phyloP scores from a whole-genome alignment of 306 rosid genomes.

The Vigna radiata region DNA sequence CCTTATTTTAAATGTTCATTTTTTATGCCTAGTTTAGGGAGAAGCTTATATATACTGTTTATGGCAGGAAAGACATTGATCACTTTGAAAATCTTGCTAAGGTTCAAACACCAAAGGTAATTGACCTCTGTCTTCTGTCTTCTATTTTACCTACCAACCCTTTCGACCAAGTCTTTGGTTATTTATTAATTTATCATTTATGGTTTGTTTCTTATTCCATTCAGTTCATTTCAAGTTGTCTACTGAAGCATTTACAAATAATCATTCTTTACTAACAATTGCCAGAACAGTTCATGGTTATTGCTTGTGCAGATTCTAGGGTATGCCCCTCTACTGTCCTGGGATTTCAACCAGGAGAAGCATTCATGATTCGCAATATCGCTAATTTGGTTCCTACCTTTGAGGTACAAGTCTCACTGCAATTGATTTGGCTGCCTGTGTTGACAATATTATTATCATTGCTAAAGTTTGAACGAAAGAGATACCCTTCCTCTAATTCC shows the following conservation, averaged over 20 bases:
- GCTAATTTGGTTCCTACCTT: constrained; percentile 93
- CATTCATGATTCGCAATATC: constrained; percentile 83
- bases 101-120: constrained; percentile 89
- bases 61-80: constrained; percentile 66
- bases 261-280: constrained; percentile 55
- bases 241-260: constrained; percentile 12
- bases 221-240: constrained; percentile 27
- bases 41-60: constrained; percentile 37
- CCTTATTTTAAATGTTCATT: constrained; percentile 1
- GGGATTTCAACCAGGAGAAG: constrained; percentile 98
- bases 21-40: constrained; percentile 27
- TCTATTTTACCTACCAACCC: background rate
- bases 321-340: constrained; percentile 88
- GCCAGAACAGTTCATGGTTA: constrained; percentile 87
- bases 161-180: constrained; percentile 11
- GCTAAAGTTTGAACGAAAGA: constrained; percentile 23
- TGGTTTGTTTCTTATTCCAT: constrained; percentile 33
- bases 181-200: constrained; percentile 11
- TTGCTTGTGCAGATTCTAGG: constrained; percentile 98
- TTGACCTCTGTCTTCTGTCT: constrained; percentile 5
- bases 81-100: constrained; percentile 77
- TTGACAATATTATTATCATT: constrained; percentile 7
- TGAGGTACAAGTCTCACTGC: constrained; percentile 60
- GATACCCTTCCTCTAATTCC: constrained; percentile 30
- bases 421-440: constrained; percentile 25